Evolutionary conservation across 2,329 filamentous ascomycete species (phyloP).

Genomic region (Botrytis fabae): DNA sequence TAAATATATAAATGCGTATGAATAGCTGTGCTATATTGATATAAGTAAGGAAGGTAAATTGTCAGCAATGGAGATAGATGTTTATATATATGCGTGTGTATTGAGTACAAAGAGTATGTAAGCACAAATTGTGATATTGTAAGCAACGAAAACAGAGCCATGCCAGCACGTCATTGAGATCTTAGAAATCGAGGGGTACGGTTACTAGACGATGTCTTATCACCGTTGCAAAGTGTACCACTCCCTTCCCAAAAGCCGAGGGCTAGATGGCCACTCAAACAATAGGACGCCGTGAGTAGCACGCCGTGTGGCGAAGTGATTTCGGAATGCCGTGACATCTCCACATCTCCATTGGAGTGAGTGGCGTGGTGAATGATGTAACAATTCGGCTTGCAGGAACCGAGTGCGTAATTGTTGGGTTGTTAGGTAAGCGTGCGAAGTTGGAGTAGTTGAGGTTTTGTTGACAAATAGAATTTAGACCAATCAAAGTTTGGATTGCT

Average conservation of each 20-base stretch:
- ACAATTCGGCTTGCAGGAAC: background rate
- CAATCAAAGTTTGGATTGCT: background rate
- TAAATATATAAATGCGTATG: background rate
- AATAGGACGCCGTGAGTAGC: background rate
- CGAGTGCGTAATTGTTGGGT: background rate
- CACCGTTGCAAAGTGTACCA: background rate
- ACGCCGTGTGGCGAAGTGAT: slow-evolving; percentile 12
- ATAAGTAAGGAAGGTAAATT: background rate
- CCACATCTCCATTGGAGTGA: background rate
- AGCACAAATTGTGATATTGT: background rate
- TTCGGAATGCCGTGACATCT: background rate
- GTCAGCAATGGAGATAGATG: background rate
- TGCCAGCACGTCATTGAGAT: slow-evolving; percentile 19
- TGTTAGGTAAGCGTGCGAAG: background rate
- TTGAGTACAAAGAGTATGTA: background rate
- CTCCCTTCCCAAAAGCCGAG: slow-evolving; percentile 3
- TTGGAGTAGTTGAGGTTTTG: background rate
- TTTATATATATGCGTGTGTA: background rate
- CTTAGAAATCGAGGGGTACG: slow-evolving; percentile 22
- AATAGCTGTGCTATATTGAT: background rate
- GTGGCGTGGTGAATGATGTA: background rate
- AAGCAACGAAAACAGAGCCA: background rate
- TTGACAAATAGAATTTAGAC: background rate
- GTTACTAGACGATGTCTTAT: slow-evolving; percentile 2
- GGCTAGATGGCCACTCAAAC: background rate